Base-by-base conservation (phyloP, 129 eudicot genomes). In the Flaveria ramosissima region DNA sequence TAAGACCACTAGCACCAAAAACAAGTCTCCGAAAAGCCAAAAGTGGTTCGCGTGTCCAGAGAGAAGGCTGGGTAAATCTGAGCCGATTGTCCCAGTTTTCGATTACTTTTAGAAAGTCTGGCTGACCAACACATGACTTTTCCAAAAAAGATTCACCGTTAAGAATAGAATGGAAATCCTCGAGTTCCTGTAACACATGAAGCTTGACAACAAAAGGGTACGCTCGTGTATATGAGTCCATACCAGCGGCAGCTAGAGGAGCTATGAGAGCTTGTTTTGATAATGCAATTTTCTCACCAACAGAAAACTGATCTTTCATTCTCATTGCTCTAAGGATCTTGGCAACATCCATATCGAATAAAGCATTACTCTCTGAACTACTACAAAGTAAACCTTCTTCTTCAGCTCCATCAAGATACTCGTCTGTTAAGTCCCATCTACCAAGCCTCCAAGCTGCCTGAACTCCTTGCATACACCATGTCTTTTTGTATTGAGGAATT, bases 391-490 rank as follows among this genome's bases (percentile, higher is more conserved):
- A 75, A 75, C 97, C 97, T 84, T 95, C 97, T 86, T 86, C 92
- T 75, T 91, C 93, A 86, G 97, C 97, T 80, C 89, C 96, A 59
- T 80, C 76, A 45, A 91, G 86, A 66, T 87, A 95, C 80, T 95
- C 99, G 80, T 84, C 94, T 84, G 88, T 91, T 83, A 95, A 82
- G 56, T 91, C 97, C 99, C 99, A 95, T 85, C 92, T 91, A 23
- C 99, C 97, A 79, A 95, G 97, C 85, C 99, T 91, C 99, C 99
- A 95, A 71, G 99, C 99, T 55, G 99, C 99, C 80, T 95, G 99
- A 82, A 91, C 89, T 45, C 99, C 99, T 86, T 95, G 99, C 89
- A 92, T 95, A 78, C 99, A 91, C 99, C 99, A 95, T 68, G 99
- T 89, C 77, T 95, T 95, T 85, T 85, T 88, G 84, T 95, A 91